A percentile compares a stretch with the other conserved stretches of the same genome.
phyloP scores from a whole-genome alignment of 805 yeast genomes.

The Blastobotrys muscicola region DNA sequence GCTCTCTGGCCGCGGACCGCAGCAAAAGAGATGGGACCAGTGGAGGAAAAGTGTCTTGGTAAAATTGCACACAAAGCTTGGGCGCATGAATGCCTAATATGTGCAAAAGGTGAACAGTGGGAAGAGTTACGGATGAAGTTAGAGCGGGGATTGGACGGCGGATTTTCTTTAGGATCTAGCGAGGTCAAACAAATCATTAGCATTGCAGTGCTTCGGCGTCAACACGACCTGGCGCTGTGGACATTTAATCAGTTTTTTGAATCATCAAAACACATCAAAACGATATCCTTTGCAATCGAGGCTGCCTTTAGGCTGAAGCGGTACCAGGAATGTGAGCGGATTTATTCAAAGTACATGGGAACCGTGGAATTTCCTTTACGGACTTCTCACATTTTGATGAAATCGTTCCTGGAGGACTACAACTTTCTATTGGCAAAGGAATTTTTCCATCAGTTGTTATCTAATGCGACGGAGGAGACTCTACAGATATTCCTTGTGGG shows the following conservation, averaged over 20 bases:
- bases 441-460: conserved; percentile 11
- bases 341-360: conserved; percentile 10
- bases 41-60: too few species aligned
- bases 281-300: conserved; percentile 9
- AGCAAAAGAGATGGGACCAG: too few species aligned
- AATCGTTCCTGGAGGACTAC: conserved; percentile 10
- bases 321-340: conserved; percentile 9
- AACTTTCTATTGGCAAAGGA: conserved; percentile 13
- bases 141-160: conserved; percentile 1
- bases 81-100: too few species aligned
- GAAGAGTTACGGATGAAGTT: conserved; percentile 2
- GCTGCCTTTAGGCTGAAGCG: conserved; percentile 8
- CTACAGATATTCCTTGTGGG: conserved; percentile 9
- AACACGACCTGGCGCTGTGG: conserved; percentile 6
- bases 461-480: conserved; percentile 4
- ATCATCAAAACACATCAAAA: conserved; percentile 3
- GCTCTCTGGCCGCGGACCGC: too few species aligned
- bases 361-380: conserved; percentile 4
- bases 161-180: neutral
- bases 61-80: too few species aligned
- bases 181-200: conserved; percentile 5
- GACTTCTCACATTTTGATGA: conserved; percentile 7
- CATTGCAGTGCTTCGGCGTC: conserved; percentile 4
- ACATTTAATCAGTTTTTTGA: conserved; percentile 8
- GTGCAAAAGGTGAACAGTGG: conserved; percentile 4